phyloP scores from a whole-genome alignment of 495 filamentous ascomycete species.

The Talaromyces nanjingensis region DNA sequence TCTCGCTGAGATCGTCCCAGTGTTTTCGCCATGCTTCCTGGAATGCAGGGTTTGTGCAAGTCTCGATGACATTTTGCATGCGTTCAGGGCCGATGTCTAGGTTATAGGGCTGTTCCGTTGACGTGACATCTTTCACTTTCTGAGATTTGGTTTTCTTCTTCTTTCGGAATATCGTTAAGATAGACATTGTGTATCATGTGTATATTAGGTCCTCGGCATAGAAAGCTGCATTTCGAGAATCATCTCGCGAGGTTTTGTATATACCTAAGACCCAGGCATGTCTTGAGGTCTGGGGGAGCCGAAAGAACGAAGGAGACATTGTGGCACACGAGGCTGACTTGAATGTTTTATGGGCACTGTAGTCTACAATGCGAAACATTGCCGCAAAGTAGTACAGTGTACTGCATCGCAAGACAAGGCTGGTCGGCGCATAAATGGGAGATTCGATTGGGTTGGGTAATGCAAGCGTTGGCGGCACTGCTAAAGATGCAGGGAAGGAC shows the following conservation, averaged over 20 bases:
- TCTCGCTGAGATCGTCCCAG: background rate
- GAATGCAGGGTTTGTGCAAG: constrained; percentile 3
- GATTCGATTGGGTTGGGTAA: background rate
- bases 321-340: background rate
- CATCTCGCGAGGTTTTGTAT: background rate
- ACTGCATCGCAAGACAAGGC: background rate
- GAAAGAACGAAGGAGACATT: background rate
- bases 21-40: constrained; percentile 5
- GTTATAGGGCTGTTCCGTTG: background rate
- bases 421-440: background rate
- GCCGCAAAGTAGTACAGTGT: background rate
- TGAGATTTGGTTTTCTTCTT: background rate
- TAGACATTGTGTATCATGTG: background rate
- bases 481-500: background rate
- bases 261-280: too few species aligned
- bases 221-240: background rate
- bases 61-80: background rate
- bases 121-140: background rate
- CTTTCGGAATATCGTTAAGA: background rate
- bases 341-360: background rate
- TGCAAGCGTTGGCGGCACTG: constrained; percentile 2
- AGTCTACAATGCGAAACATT: background rate
- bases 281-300: too few species aligned
- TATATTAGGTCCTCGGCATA: background rate
- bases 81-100: background rate